Conservation (phyloP, 441 rosid genomes). For the Gossypium davidsonii region DNA sequence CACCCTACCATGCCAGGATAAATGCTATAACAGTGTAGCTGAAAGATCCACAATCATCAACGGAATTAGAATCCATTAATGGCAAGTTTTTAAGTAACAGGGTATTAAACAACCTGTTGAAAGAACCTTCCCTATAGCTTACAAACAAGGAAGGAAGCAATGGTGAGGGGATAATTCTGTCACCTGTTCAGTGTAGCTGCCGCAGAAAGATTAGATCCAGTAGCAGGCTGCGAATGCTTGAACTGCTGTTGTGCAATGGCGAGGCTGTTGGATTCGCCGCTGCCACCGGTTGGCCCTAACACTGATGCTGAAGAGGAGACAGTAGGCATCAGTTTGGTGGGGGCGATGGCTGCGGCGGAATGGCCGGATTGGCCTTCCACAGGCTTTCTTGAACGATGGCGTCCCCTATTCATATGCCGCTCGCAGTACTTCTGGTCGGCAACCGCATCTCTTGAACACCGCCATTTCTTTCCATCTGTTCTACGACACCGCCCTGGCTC, state of each 20-base stretch:
- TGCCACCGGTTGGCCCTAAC: slow-evolving; percentile 21
- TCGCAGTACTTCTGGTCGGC: slow-evolving; percentile 76
- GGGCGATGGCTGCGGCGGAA: slow-evolving; percentile 28
- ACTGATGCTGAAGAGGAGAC: slow-evolving; percentile 23
- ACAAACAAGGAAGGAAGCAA: not conserved
- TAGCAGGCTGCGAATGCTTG: slow-evolving; percentile 30
- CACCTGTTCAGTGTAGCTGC: slow-evolving; percentile 38
- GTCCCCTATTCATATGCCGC: slow-evolving; percentile 77
- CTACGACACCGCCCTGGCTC: slow-evolving; percentile 80
- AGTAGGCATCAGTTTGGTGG: slow-evolving; percentile 29
- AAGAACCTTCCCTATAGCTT: not conserved
- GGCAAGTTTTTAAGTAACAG: not conserved
- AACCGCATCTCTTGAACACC: slow-evolving; percentile 77
- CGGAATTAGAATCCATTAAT: not conserved
- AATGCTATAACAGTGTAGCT: slow-evolving; percentile 15
- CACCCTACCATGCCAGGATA: not conserved
- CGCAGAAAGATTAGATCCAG: slow-evolving; percentile 23
- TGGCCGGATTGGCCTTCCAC: slow-evolving; percentile 71
- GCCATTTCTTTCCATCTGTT: slow-evolving; percentile 92
- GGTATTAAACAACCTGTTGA: not conserved
- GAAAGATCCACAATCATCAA: slow-evolving; percentile 12
- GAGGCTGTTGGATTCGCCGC: slow-evolving; percentile 29
- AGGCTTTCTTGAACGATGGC: slow-evolving; percentile 95
- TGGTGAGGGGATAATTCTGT: not conserved
- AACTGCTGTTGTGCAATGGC: slow-evolving; percentile 28